Base-by-base conservation (phyloP, 1,139 yeast genomes). In the Suhomyces wounanorum region DNA sequence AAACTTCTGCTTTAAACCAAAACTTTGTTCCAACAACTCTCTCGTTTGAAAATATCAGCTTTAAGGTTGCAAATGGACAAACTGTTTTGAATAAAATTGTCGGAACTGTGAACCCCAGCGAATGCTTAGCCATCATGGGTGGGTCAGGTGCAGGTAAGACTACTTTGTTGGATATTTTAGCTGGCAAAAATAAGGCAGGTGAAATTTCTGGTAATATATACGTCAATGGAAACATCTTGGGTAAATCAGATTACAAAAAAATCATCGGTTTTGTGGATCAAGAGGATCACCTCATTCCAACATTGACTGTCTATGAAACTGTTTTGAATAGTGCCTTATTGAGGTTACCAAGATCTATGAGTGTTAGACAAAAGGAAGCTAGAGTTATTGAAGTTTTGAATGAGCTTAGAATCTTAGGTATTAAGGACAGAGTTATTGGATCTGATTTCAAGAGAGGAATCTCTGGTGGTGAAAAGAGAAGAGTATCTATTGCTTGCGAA, bases 101-200 rank as follows among this genome's bases (percentile, higher is more conserved):
- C 60, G 99, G 99, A 8, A 60, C 82, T 16, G 96, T 87, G 2
- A 81, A 82, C 48, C 96, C 97, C 2, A 87, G 97, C 40, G 92
- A 92, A 65, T 87, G 96, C 56, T 67, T 92, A 65, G 98, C 99
- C 0, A 91, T 94, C 37, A 89, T 94, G 96, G 99, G 99, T 41
- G 97, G 97, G 3, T 91, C 97, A 0, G 99, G 99, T 47, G 98
- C 98, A 10, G 99, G 99, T 52, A 94, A 94, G 65, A 92, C 99
- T 0, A 94, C 99, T 0, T 70, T 94, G 43, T 73, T 94, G 52
- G 99, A 94, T 64, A 90, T 94, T 50, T 73, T 94, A 52, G 98
- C 98, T 0, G 87, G 86, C 45, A 94, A 94, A 64, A 82, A 85
- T 61, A 94, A 94, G 65, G 79, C 84, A 38, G 99, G 99, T 2